A percentile compares a stretch with the other conserved stretches of the same genome.
Conservation (phyloP, 139 green algal genomes). For the Volvox reticuliferus region DNA sequence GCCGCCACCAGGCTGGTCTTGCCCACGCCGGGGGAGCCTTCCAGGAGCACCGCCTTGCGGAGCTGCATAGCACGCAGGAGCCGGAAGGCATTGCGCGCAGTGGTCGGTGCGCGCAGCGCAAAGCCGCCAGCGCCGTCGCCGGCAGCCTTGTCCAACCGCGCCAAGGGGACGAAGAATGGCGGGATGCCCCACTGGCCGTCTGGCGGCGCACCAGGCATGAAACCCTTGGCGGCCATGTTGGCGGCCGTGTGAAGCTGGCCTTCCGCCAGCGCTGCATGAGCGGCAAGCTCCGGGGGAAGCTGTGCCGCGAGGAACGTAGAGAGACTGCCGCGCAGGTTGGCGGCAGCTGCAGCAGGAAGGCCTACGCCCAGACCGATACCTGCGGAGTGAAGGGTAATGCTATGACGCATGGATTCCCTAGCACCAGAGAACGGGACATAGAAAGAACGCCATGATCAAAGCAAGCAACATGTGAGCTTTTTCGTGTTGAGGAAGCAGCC, state of each 20-base stretch:
- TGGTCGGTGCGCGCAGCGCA: conserved; percentile 90
- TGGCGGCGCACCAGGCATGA: conserved; percentile 33
- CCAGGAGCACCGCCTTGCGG: conserved; percentile 91
- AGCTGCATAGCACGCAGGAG: conserved; percentile 92
- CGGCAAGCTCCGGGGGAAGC: conserved; percentile 60
- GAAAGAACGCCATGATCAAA: no score
- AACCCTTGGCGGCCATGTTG: conserved; percentile 14
- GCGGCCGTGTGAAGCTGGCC: conserved; percentile 39
- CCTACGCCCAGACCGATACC: conserved; percentile 88
- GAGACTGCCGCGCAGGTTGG: conserved; percentile 67
- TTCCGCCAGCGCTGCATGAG: conserved; percentile 49
- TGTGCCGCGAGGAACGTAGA: conserved; percentile 68
- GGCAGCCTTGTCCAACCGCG: not conserved
- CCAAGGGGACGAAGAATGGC: conserved; percentile 81
- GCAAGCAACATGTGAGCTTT: no score
- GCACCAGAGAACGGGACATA: no score
- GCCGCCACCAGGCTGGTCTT: conserved; percentile 96
- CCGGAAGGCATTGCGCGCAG: conserved; percentile 88
- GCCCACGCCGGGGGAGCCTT: conserved; percentile 96
- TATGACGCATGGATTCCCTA: no score
- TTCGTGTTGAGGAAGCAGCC: no score
- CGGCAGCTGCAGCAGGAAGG: conserved; percentile 60
- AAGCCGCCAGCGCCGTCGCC: conserved; percentile 68
- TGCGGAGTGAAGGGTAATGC: not conserved
- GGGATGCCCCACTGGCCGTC: conserved; percentile 76